Conservation (phyloP, 2,329 filamentous ascomycete species). For the Sphaceloma murrayae region DNA sequence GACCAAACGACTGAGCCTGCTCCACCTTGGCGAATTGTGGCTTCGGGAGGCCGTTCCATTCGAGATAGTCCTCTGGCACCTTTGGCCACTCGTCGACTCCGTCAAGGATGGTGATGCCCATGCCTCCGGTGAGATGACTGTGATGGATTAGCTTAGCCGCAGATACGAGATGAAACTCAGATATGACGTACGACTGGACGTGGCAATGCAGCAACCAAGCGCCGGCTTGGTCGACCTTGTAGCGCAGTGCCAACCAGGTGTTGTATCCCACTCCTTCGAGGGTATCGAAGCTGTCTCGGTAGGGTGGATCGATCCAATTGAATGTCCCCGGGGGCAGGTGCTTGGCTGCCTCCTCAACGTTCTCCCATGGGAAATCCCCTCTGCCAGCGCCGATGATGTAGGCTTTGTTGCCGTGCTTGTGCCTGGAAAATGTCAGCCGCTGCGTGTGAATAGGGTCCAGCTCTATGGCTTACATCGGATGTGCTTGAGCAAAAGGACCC, state of each 20-base stretch:
- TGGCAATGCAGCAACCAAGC: constrained; percentile 44
- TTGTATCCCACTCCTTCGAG: constrained; percentile 18
- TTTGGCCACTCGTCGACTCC: constrained; percentile 39
- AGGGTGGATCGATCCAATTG: constrained; percentile 48
- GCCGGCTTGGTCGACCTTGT: constrained; percentile 32
- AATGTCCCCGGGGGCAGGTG: constrained; percentile 40
- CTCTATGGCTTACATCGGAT: too few species aligned
- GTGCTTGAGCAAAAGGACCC: constrained; percentile 38
- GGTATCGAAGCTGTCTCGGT: constrained; percentile 39
- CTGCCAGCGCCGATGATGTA: constrained; percentile 45
- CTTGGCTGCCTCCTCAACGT: constrained; percentile 42
- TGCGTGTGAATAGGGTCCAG: too few species aligned
- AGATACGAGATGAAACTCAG: background rate
- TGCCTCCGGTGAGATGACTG: constrained; percentile 39
- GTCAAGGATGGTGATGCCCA: constrained; percentile 41
- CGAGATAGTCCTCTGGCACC: constrained; percentile 8
- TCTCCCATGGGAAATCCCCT: constrained; percentile 41
- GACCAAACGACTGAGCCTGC: constrained; percentile 4
- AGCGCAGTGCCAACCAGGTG: constrained; percentile 33
- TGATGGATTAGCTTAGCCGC: constrained; percentile 26
- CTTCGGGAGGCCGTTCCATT: constrained; percentile 10
- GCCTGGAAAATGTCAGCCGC: too few species aligned
- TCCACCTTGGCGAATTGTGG: constrained; percentile 13
- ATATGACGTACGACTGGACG: constrained; percentile 3
- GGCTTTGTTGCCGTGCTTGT: constrained; percentile 55